These are phyloP conservation scores for Passiflora organensis DNA, from an alignment of 345 rosid genomes.

Conservation along the genomic window DNA sequence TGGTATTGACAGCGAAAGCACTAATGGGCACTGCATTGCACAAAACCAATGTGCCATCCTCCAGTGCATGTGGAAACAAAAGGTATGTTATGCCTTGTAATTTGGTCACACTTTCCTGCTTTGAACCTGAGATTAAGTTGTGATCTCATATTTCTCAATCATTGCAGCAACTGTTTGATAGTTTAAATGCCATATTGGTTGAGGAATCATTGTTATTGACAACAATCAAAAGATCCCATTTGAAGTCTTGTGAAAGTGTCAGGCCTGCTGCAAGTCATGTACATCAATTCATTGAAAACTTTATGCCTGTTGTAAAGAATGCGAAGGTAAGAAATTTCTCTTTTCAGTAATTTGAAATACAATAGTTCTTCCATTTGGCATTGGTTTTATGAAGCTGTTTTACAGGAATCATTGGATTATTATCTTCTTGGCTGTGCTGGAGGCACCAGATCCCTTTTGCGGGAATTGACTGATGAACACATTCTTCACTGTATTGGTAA, in stretches of 20 bases:
- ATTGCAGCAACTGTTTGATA: conserved; percentile 75
- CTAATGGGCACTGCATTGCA: conserved; percentile 37
- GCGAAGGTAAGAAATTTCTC: conserved; percentile 54
- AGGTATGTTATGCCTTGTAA: conserved; percentile 41
- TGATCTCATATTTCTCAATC: not conserved
- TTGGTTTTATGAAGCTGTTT: conserved; percentile 21
- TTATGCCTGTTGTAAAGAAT: conserved; percentile 42
- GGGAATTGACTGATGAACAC: conserved; percentile 9
- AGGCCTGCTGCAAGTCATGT: conserved; percentile 42
- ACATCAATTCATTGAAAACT: conserved; percentile 47
- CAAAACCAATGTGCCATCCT: conserved; percentile 44
- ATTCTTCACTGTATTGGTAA: conserved; percentile 3
- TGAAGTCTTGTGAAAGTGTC: conserved; percentile 49
- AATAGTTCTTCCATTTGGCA: conserved; percentile 7
- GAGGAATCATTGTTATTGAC: conserved; percentile 60
- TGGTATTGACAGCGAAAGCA: conserved; percentile 16
- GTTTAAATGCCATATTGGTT: conserved; percentile 38
- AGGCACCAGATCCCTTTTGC: conserved; percentile 21
- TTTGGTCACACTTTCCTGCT: conserved; percentile 15
- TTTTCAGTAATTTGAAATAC: conserved; percentile 6
- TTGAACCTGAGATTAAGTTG: not conserved
- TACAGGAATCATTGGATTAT: conserved; percentile 67
- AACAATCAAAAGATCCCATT: conserved; percentile 52
- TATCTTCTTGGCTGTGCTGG: conserved; percentile 45
- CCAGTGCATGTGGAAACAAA: conserved; percentile 73